These are phyloP conservation scores for Lasiodiplodia sp. DNA, from an alignment of 2,329 filamentous ascomycete genomes.

Conservation along the genomic window DNA sequence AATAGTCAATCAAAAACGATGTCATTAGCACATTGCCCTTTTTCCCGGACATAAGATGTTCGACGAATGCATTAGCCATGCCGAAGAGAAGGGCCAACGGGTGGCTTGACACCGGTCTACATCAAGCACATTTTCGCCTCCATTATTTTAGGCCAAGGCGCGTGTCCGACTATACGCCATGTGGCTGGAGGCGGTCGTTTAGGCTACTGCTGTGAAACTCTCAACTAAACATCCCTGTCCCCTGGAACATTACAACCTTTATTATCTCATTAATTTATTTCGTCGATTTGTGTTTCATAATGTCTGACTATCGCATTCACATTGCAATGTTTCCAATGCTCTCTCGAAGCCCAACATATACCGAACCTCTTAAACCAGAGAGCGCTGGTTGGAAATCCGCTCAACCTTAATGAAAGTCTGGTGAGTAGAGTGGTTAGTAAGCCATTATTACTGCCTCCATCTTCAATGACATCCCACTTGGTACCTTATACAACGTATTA, in stretches of 20 bases:
- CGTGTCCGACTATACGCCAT: not conserved
- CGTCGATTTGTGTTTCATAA: not conserved
- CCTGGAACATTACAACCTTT: too few relatives aligned
- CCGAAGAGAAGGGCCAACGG: slow-evolving; percentile 10
- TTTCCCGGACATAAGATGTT: not conserved
- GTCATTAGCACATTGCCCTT: not conserved
- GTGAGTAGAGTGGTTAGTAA: not conserved
- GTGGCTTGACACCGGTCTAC: not conserved
- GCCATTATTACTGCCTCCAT: not conserved
- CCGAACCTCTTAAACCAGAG: not conserved
- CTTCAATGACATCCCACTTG: slow-evolving; percentile 1
- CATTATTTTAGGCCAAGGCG: not conserved
- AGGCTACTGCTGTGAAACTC: not conserved
- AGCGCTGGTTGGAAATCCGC: not conserved
- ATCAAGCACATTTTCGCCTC: not conserved
- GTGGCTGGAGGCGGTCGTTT: not conserved
- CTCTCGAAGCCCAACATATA: not conserved
- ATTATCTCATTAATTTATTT: not conserved
- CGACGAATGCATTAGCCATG: not conserved
- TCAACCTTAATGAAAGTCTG: not conserved
- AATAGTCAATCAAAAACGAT: not conserved
- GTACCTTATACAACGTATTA: slow-evolving; percentile 31
- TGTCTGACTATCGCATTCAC: not conserved
- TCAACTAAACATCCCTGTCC: not conserved
- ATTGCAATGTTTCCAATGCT: not conserved